Percentiles rank a stretch among this genome's conserved stretches.
Evolutionary conservation across 139 green algal genomes (phyloP).

Genomic region (Tetradesmus obliquus): DNA sequence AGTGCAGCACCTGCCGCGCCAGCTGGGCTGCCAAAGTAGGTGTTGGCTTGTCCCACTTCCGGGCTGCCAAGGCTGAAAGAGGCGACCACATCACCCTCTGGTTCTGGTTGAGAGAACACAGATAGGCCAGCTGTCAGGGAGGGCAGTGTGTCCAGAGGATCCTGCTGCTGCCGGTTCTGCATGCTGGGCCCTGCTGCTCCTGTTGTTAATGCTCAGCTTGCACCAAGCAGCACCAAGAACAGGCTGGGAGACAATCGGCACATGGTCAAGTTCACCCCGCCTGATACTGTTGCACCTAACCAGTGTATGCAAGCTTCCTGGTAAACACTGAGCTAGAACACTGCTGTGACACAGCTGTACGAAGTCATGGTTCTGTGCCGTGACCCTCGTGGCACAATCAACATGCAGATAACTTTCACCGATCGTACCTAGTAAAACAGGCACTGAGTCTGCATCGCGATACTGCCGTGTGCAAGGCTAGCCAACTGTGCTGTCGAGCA

Average conservation of each 20-base stretch:
- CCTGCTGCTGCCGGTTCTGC: not conserved
- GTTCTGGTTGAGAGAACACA: not conserved
- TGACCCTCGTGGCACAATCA: not conserved
- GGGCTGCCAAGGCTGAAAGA: not conserved
- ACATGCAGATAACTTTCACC: not conserved
- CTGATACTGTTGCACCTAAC: not conserved
- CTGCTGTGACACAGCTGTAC: slow-evolving; percentile 1
- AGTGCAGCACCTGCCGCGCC: not conserved
- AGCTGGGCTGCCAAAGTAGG: not conserved
- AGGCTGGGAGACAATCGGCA: too few relatives aligned
- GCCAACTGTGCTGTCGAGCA: not conserved
- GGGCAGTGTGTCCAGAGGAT: not conserved
- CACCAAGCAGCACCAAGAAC: not conserved
- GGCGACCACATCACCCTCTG: not conserved
- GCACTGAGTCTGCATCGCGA: not conserved
- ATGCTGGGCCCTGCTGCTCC: not conserved
- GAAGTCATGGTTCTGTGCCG: not conserved
- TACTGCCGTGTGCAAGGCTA: not conserved
- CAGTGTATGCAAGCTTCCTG: not conserved
- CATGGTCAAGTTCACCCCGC: too few relatives aligned
- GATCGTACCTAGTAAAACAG: not conserved
- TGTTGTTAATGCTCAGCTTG: not conserved
- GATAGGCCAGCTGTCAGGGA: not conserved
- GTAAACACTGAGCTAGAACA: not conserved
- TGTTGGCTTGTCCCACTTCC: not conserved